Evolutionary conservation across 2,329 filamentous ascomycete genomes (phyloP), one percentile per base, ranked within the genome.

Genomic region (Colletotrichum shisoi): DNA sequence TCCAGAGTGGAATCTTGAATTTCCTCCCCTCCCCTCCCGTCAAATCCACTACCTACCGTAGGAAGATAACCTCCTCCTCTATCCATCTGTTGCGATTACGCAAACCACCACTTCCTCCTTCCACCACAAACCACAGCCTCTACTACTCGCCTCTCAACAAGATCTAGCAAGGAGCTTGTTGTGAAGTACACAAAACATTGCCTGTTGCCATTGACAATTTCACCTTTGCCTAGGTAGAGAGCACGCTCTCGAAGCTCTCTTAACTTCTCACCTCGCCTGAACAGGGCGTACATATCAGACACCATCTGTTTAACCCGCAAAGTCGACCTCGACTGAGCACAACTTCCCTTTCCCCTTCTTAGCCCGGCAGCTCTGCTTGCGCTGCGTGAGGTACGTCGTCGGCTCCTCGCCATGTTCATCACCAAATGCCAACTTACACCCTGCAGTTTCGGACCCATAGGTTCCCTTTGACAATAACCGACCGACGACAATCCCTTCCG

Each of bases 321-420:
- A 78, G 79, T 81, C 81, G 74, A 74, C 74, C 70, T 75, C 78
- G 79, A 81, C 82, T 85, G 84, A 83, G 79, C 75, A 80, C 80
- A 74, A 82, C 76, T 70, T 74, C 68, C 72, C 73, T 72, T 52
- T 70, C 76, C 70, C 71, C 75, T 74, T 34, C 37, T 34, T 81
- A 84, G 89, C 90, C 91, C 90, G 90, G 89, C 90, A 87, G 86
- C 85, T 87, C 88, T 80, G 89, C 89, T 91, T 90, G 89, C 88
- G 85, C 88, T 92, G 89, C 89, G 89, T 89, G 89, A 93, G 90
- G 91, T 93, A 78, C 72, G 81, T 73, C 51, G 58, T 39, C 39
- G n/a, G 9, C 44, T 12, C 4, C 37, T 61, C 52, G 39, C 48
- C 52, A 37, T 15, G 39, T 42, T 54, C 27, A 40, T 17, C 21